phyloP scores from a whole-genome alignment of 768 basidiomycete species.

The Psilocybe sp. region DNA sequence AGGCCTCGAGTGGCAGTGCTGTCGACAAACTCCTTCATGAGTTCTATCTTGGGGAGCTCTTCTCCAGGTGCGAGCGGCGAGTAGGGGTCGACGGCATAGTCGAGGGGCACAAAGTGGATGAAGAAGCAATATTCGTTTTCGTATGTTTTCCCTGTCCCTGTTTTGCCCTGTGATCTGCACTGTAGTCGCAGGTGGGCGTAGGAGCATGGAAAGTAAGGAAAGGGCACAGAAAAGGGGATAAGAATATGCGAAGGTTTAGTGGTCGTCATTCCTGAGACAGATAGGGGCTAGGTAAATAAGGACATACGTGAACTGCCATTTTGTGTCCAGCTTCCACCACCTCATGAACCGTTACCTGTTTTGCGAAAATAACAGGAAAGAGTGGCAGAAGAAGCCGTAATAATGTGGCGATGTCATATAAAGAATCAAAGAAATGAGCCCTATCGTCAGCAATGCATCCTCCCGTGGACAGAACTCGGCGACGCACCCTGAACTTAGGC shows the following conservation, averaged over 20 bases:
- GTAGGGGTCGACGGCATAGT: background rate
- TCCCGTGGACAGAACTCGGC: background rate
- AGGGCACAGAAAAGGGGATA: background rate
- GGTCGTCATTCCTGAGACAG: background rate
- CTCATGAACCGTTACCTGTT: conserved; percentile 26
- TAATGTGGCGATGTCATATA: background rate
- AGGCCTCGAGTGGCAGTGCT: conserved; percentile 10
- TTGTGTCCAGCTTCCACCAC: conserved; percentile 29
- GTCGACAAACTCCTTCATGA: conserved; percentile 32
- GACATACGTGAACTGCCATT: conserved; percentile 30
- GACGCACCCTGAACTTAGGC: background rate
- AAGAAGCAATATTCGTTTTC: conserved; percentile 21
- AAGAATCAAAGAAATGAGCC: background rate
- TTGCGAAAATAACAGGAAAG: background rate
- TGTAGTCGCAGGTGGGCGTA: conserved; percentile 1
- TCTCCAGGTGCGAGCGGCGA: conserved; percentile 8
- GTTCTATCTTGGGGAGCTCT: conserved; percentile 21
- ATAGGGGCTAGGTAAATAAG: background rate
- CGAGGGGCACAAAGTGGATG: conserved; percentile 17
- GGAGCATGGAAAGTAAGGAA: background rate
- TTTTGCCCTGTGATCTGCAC: conserved; percentile 22
- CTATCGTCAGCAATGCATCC: background rate
- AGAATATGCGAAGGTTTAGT: background rate
- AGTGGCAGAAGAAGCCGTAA: background rate
- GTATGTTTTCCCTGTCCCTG: conserved; percentile 21